A percentile compares a stretch with the other conserved stretches of the same genome.
Conservation (phyloP, 208 protist genomes). For the Leishmania aethiopica region DNA sequence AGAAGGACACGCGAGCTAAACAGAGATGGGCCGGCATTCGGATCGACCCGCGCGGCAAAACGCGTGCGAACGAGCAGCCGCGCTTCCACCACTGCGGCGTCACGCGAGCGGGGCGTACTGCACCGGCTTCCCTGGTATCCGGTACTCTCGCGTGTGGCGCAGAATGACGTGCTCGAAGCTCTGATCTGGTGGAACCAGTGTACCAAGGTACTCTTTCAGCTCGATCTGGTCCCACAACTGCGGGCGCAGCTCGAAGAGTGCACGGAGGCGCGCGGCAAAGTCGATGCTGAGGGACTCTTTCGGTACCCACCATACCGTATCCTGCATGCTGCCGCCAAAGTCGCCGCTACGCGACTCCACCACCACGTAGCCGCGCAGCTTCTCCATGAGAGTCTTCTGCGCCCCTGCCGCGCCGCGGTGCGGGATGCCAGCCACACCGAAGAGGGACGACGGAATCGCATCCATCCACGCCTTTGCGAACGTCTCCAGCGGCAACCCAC, state of each 20-base stretch:
- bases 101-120: constrained; percentile 53
- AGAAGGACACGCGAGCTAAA: background rate
- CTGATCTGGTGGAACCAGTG: constrained; percentile 47
- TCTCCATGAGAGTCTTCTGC: constrained; percentile 22
- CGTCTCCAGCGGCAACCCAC: constrained; percentile 37
- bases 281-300: constrained; percentile 41
- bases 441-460: constrained; percentile 39
- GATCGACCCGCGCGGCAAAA: background rate
- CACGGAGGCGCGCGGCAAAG: constrained; percentile 36
- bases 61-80: background rate
- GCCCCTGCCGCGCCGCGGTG: constrained; percentile 2
- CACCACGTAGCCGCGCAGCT: constrained; percentile 43
- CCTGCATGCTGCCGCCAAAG: constrained; percentile 1
- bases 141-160: constrained; percentile 64
- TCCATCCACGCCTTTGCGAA: constrained; percentile 42
- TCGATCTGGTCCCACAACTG: constrained; percentile 47
- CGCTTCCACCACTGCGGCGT: background rate
- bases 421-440: constrained; percentile 24
- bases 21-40: background rate
- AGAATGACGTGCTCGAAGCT: constrained; percentile 59
- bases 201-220: constrained; percentile 60
- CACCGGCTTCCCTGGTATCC: constrained; percentile 58
- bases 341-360: constrained; percentile 14
- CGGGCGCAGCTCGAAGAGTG: constrained; percentile 59
- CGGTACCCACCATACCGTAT: constrained; percentile 49